phyloP scores from a whole-genome alignment of 345 rosid genomes.

The Citrus unshiu region DNA sequence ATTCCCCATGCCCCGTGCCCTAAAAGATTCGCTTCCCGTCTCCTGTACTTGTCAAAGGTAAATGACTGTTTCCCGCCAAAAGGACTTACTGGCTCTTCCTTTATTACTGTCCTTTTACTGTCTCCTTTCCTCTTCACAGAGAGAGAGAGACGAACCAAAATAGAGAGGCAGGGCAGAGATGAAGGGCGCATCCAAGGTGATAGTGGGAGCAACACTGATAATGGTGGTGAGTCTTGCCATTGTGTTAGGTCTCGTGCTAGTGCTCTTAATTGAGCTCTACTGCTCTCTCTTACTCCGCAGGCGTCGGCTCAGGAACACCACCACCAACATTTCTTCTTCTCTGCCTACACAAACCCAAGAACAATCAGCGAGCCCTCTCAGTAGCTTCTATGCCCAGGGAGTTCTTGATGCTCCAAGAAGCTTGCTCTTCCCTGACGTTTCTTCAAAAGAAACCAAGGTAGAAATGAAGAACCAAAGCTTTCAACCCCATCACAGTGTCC shows the following conservation, averaged over 20 bases:
- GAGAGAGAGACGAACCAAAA: background rate
- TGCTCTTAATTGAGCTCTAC: constrained; percentile 80
- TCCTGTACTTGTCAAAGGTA: constrained; percentile 15
- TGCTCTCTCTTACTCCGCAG: constrained; percentile 69
- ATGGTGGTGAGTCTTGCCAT: constrained; percentile 79
- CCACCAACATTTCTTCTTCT: constrained; percentile 11
- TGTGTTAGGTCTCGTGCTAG: constrained; percentile 64
- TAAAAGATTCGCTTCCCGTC: constrained; percentile 21
- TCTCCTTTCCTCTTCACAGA: background rate
- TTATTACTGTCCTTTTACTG: constrained; percentile 11
- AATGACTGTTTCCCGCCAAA: constrained; percentile 44
- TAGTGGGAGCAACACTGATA: constrained; percentile 77
- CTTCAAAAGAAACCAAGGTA: constrained; percentile 17
- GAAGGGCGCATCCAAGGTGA: constrained; percentile 77
- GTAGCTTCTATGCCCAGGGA: constrained; percentile 54
- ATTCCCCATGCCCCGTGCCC: constrained; percentile 25
- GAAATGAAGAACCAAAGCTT: constrained; percentile 10
- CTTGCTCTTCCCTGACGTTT: constrained; percentile 39
- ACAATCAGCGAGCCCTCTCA: constrained; percentile 32
- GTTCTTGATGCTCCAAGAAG: constrained; percentile 64
- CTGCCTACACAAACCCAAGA: constrained; percentile 17
- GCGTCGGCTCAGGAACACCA: constrained; percentile 23
- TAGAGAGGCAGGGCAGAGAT: constrained; percentile 28
- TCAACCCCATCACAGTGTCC: constrained; percentile 19
- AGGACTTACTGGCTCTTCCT: background rate